Evolutionary conservation across 805 yeast species (phyloP), one percentile per base, ranked within the genome.

Genomic region (Candida boleticola): DNA sequence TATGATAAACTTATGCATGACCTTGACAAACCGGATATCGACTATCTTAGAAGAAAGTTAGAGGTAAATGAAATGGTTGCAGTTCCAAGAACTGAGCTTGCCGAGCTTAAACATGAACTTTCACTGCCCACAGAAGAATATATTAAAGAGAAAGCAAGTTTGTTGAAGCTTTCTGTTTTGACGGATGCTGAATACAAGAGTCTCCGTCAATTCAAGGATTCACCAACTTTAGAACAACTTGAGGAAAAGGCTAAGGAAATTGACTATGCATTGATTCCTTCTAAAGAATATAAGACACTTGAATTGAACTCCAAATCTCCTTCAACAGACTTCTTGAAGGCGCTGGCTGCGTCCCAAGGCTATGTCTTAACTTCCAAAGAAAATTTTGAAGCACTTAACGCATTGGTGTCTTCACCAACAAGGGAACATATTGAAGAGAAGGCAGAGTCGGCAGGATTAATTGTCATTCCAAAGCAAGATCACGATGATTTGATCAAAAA

Each of bases 241-340:
- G 20, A 25, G n/a, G 35, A 51, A 6, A 47, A 49, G 23, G 46
- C 54, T 43, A 35, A 46, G 10, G 41, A 37, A 2, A 41, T 51
- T 25, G 71, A 68, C 10, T 43, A 49, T 25, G 39, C 49, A 1
- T 37, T 55, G 18, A 23, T 55, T 38, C 48, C 49, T n/a, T 38
- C 21, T 14, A 22, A 35, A 7, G 39, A 44, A 16, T 43, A 43
- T 23, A 37, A 43, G 21, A 42, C 43, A 5, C 44, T 57, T 45
- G 44, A 39, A 27, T 35, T 36, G 5, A 43, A 39, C n/a, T 41
- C 50, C 9, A 49, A 57, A 3, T 29, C 40, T 3, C 70, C 68
- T 19, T 47, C 64, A 1, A 29, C 55, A 4, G 66, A 60, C 0
- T 63, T 57, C 31, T 45, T 76, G 17, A 55, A 54, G 27, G 61